Conservation (phyloP, 2,329 filamentous ascomycete genomes). For the Didymella lethalis region DNA sequence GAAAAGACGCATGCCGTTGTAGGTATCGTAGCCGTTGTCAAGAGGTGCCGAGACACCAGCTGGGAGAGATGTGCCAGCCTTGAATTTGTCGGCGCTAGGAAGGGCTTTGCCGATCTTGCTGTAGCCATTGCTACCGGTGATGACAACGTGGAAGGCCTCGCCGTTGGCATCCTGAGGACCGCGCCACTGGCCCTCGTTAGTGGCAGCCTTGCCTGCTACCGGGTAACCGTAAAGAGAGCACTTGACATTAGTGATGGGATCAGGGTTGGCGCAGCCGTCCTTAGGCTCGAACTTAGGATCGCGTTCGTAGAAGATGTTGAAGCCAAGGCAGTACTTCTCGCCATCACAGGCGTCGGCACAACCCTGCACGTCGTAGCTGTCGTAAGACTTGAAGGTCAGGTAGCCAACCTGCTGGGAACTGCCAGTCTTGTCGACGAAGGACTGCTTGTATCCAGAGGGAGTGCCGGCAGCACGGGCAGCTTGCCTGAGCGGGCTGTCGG, state of each 20-base stretch:
- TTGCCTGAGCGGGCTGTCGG: background rate
- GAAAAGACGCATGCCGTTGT: slow-evolving; percentile 13
- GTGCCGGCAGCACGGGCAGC: background rate
- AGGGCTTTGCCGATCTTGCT: slow-evolving; percentile 1
- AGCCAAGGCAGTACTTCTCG: slow-evolving; percentile 1
- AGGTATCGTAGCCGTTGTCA: slow-evolving; percentile 12
- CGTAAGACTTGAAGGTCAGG: background rate
- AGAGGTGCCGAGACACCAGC: slow-evolving; percentile 7
- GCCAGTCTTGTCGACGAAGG: background rate
- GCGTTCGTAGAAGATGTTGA: slow-evolving; percentile 7
- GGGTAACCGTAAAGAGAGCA: slow-evolving; percentile 13
- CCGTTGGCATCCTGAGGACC: background rate
- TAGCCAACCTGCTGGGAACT: background rate
- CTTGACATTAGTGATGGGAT: slow-evolving; percentile 11
- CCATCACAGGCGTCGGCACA: background rate
- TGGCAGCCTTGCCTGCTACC: slow-evolving; percentile 4
- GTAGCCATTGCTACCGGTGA: slow-evolving; percentile 15
- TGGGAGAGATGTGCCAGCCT: background rate
- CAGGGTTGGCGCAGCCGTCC: slow-evolving; percentile 1
- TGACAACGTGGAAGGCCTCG: slow-evolving; percentile 8
- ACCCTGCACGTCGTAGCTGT: background rate
- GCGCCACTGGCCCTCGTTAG: slow-evolving; percentile 14
- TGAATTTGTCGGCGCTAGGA: slow-evolving; percentile 1
- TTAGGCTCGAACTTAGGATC: slow-evolving; percentile 8
- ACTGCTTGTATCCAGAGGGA: slow-evolving; percentile 1